Conservation (phyloP, 331 rosid genomes). For the Cucumis variabilis region DNA sequence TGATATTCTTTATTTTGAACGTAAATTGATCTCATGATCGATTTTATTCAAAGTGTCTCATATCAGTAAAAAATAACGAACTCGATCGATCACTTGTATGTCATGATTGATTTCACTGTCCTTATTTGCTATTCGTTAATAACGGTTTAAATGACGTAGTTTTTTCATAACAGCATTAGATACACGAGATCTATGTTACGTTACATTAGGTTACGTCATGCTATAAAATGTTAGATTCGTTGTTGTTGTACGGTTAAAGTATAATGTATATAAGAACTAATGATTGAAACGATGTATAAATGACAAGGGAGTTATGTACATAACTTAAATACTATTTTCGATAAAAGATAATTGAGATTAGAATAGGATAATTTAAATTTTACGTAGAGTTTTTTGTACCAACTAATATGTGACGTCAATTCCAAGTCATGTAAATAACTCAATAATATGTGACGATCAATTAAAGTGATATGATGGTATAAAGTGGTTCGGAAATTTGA, state of each 20-base stretch:
- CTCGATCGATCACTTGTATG: not conserved
- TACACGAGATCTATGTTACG: not conserved
- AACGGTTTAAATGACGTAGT: not conserved
- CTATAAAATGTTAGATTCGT: not conserved
- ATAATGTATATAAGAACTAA: not conserved
- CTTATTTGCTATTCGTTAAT: no score
- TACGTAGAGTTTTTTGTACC: not conserved
- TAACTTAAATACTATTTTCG: not conserved
- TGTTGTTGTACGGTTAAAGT: not conserved
- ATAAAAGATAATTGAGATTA: not conserved
- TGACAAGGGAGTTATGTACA: not conserved
- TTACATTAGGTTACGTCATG: not conserved
- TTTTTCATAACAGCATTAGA: not conserved
- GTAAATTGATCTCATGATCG: no score
- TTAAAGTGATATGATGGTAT: not conserved
- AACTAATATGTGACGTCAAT: not conserved
- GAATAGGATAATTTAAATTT: not conserved
- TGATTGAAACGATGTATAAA: not conserved
- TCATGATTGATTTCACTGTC: no score
- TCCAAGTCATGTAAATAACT: not conserved
- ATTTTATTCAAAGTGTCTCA: not conserved
- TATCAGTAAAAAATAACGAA: no score
- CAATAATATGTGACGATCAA: not conserved
- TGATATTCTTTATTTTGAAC: no score
- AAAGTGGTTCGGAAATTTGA: not conserved